Evolutionary conservation across 768 basidiomycete species (phyloP).

Genomic region (Suillus paluster): DNA sequence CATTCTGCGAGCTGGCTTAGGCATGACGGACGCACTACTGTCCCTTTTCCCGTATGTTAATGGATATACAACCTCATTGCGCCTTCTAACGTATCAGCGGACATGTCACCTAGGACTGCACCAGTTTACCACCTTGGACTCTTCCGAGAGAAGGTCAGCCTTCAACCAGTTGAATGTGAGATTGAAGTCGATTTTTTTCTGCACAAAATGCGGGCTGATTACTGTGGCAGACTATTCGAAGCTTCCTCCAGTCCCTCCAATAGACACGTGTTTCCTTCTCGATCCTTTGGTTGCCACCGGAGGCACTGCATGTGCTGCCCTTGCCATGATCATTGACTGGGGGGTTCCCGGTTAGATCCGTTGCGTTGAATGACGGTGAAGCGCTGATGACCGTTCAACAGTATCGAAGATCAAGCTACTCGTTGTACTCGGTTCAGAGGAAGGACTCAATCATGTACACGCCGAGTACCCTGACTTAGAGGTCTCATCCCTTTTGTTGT

Average conservation of each 20-base stretch:
- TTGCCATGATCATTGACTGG: constrained; percentile 87
- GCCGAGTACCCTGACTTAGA: constrained; percentile 78
- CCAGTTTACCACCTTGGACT: constrained; percentile 91
- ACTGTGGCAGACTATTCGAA: constrained; percentile 82
- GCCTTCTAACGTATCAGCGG: constrained; percentile 6
- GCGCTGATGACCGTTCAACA: constrained; percentile 26
- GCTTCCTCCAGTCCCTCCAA: constrained; percentile 72
- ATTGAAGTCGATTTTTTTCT: constrained; percentile 2
- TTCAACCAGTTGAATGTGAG: constrained; percentile 92
- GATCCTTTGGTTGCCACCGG: constrained; percentile 96
- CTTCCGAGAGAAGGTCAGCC: constrained; percentile 82
- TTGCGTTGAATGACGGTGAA: constrained; percentile 1
- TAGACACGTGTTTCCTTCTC: constrained; percentile 85
- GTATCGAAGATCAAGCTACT: constrained; percentile 81
- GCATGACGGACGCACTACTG: constrained; percentile 90
- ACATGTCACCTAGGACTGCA: constrained; percentile 52
- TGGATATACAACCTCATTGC: constrained; percentile 6
- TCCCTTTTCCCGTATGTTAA: constrained; percentile 79
- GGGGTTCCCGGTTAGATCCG: constrained; percentile 64
- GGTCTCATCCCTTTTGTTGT: constrained; percentile 42
- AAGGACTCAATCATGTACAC: constrained; percentile 72
- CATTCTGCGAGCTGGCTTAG: constrained; percentile 90
- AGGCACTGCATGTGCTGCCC: constrained; percentile 86
- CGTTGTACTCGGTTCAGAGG: constrained; percentile 76
- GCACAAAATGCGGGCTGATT: not conserved